Percentiles rank a stretch among this genome's conserved stretches.
phyloP scores from a whole-genome alignment of 257 asterid species.

The Nicotiana otophora region DNA sequence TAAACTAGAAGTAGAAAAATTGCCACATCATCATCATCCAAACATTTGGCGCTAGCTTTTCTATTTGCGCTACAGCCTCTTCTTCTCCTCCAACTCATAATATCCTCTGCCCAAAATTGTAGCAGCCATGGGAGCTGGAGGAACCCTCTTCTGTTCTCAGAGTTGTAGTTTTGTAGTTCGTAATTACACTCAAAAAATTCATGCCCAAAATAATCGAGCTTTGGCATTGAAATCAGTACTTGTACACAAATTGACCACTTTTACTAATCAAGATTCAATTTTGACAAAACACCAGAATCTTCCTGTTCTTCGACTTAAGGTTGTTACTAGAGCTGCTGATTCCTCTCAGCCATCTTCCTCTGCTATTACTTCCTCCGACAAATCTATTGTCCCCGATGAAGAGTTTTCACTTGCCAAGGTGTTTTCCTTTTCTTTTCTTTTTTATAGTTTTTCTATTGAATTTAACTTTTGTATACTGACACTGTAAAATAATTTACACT shows the following conservation, averaged over 20 bases:
- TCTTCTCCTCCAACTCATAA: constrained; percentile 11
- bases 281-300: constrained; percentile 15
- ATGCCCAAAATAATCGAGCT: constrained; percentile 24
- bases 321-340: constrained; percentile 59
- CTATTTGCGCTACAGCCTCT: constrained; percentile 9
- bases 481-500: too few relatives aligned
- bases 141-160: constrained; percentile 34
- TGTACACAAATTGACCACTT: background rate
- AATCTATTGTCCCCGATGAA: constrained; percentile 48
- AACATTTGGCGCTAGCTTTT: constrained; percentile 24
- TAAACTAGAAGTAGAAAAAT: constrained; percentile 13
- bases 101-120: constrained; percentile 16
- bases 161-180: constrained; percentile 22
- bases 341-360: constrained; percentile 61
- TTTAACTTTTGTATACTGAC: background rate
- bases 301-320: constrained; percentile 17
- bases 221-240: constrained; percentile 8
- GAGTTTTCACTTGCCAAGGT: constrained; percentile 87
- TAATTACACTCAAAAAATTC: constrained; percentile 19
- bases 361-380: constrained; percentile 32
- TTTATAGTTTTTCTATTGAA: background rate
- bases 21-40: constrained; percentile 24
- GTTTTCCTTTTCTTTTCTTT: background rate
- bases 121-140: constrained; percentile 28
- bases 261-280: constrained; percentile 20